Evolutionary conservation across 306 rosid species (phyloP), one percentile per base, ranked within the genome.

Genomic region (Ormosia emarginata): DNA sequence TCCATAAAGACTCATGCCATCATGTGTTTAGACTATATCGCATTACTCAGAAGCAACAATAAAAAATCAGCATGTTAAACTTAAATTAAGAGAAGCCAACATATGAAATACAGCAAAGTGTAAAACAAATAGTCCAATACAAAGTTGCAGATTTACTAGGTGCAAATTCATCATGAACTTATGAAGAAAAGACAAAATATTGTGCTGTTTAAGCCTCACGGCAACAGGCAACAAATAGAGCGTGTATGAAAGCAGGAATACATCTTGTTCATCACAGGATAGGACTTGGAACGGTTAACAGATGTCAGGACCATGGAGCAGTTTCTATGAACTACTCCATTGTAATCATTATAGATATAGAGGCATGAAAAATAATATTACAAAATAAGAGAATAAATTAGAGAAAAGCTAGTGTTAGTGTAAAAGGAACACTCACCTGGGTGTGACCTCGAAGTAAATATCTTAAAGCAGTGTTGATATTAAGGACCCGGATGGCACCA

Each of bases 391-490:
- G 9, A 66, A 36, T 13, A 24, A 24, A 24, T 24, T 7, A 53
- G 7, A 81, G 32, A 65, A 74, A 68, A 6, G 12, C 43, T 2
- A 52, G 32, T 37, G 7, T 68, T 24, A 24, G 24, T 24, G 1
- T 24, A 24, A 24, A 17, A 17, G 18, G 52, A 75, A 33, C 55
- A 72, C 82, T 61, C 15, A 91, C 95, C 95, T 89, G 90, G 46
- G 84, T 91, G 81, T 91, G 95, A 81, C 95, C 95, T n/a, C 90
- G 85, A 68, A 91, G 93, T 88, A 91, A 85, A 64, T 91, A 83
- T 87, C 95, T 86, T 63, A 86, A 47, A 6, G 93, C 93, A 70
- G 93, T 91, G 36, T 89, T 88, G 59, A 91, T 91, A 58, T 91
- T 90, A 81, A 91, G 93, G 43, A 91, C 92, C 47, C 95, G 74